These are phyloP conservation scores for Funneliformis geosporum DNA, from an alignment of 192 early-diverging fungal species.

Conservation along the genomic window DNA sequence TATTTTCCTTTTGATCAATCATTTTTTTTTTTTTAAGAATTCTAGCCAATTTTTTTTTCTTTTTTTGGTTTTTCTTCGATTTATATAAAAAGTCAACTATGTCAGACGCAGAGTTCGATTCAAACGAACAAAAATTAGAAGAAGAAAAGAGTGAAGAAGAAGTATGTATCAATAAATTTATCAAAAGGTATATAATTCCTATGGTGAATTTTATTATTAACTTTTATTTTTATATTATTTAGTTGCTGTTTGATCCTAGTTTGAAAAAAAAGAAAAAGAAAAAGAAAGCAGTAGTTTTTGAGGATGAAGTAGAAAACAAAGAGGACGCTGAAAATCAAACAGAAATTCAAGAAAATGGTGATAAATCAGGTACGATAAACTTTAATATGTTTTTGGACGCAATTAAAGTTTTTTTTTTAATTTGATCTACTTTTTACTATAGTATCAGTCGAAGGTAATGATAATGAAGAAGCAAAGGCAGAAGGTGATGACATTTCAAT, in stretches of 20 bases:
- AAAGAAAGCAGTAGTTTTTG: slow-evolving; percentile 57
- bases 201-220: no score
- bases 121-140: no score
- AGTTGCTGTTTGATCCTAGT: slow-evolving; percentile 23
- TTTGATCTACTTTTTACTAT: background rate
- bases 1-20: no score
- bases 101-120: no score
- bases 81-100: no score
- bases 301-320: slow-evolving; percentile 40
- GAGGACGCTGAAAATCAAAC: slow-evolving; percentile 20
- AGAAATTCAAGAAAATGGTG: slow-evolving; percentile 27
- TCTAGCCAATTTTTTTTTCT: no score
- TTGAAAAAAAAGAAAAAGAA: slow-evolving; percentile 70
- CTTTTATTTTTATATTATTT: no score
- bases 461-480: slow-evolving; percentile 32
- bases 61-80: no score
- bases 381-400: background rate
- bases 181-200: no score
- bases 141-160: no score
- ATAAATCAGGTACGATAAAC: background rate
- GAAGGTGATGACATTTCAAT: slow-evolving; percentile 64
- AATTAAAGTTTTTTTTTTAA: background rate
- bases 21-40: no score
- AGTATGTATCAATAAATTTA: no score
- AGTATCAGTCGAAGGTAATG: background rate